phyloP scores from a whole-genome alignment of 2,329 filamentous ascomycete genomes.

The Phyllosticta citribraziliensis region DNA sequence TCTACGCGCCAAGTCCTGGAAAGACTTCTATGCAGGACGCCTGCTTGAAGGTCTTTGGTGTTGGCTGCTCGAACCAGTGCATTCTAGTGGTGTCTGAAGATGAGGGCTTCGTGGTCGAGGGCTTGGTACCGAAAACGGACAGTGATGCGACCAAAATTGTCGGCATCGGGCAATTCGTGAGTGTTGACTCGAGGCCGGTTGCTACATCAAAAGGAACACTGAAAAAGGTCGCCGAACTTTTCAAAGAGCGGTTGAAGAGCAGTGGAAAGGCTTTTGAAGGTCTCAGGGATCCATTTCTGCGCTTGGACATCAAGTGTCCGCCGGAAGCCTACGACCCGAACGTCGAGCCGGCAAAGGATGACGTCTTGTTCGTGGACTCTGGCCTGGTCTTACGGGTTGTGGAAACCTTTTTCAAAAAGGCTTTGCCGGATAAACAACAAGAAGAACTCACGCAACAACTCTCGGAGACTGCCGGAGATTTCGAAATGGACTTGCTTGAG shows the following conservation, averaged over 20 bases:
- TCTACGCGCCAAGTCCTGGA: slow-evolving; percentile 48
- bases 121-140: slow-evolving; percentile 46
- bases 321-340: slow-evolving; percentile 60
- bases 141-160: slow-evolving; percentile 33
- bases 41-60: slow-evolving; percentile 52
- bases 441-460: not conserved
- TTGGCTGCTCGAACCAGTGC: slow-evolving; percentile 47
- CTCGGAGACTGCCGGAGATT: not conserved
- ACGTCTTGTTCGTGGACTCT: slow-evolving; percentile 57
- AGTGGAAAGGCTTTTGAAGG: slow-evolving; percentile 16
- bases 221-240: slow-evolving; percentile 48
- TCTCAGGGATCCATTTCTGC: slow-evolving; percentile 50
- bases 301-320: slow-evolving; percentile 54
- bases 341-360: slow-evolving; percentile 60
- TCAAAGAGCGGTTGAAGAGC: slow-evolving; percentile 40
- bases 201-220: slow-evolving; percentile 44
- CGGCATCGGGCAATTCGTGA: slow-evolving; percentile 47
- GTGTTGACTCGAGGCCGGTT: slow-evolving; percentile 59
- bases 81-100: slow-evolving; percentile 28
- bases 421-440: not conserved
- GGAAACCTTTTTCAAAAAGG: slow-evolving; percentile 33
- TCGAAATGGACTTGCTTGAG: not conserved
- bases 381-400: slow-evolving; percentile 33
- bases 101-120: slow-evolving; percentile 41
- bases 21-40: slow-evolving; percentile 42